These are phyloP conservation scores for Datisca glomerata DNA, from an alignment of 306 rosid genomes.

Conservation along the genomic window DNA sequence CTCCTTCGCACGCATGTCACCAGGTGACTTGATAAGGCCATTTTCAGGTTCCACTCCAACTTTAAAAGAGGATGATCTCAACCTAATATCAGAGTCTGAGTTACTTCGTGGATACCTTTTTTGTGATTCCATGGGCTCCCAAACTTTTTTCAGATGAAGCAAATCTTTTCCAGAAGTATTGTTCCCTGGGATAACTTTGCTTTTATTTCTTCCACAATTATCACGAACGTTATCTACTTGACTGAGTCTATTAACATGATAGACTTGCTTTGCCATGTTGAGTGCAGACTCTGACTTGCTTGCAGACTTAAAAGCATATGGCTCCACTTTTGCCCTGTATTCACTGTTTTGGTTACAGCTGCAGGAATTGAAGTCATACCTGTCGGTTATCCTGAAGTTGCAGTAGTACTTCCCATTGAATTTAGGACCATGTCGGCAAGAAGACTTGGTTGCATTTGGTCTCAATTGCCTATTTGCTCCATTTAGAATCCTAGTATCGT, in stretches of 20 bases:
- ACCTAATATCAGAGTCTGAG: constrained; percentile 60
- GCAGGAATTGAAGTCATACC: constrained; percentile 66
- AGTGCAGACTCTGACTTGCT: constrained; percentile 43
- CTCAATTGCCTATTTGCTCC: constrained; percentile 46
- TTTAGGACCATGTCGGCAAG: constrained; percentile 59
- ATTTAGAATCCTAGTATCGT: constrained; percentile 36
- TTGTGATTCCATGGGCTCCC: constrained; percentile 82
- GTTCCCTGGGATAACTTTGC: constrained; percentile 42
- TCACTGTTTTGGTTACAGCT: constrained; percentile 56
- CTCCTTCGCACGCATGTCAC: constrained; percentile 9
- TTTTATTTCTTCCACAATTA: constrained; percentile 53
- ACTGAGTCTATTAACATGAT: constrained; percentile 41
- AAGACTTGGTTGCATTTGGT: constrained; percentile 43
- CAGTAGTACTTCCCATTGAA: constrained; percentile 48
- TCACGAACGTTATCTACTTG: constrained; percentile 56
- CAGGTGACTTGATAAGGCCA: constrained; percentile 33
- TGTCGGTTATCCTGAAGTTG: constrained; percentile 41
- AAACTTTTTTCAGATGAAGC: constrained; percentile 65
- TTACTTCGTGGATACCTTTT: constrained; percentile 61
- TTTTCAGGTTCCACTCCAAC: constrained; percentile 29
- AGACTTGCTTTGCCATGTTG: constrained; percentile 57
- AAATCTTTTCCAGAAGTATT: constrained; percentile 44
- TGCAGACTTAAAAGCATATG: constrained; percentile 45
- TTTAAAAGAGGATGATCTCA: constrained; percentile 31
- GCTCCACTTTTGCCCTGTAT: constrained; percentile 52